A percentile compares a stretch with the other conserved stretches of the same genome.
phyloP scores from a whole-genome alignment of 2,329 filamentous ascomycete species.

The Xylaria sp. region DNA sequence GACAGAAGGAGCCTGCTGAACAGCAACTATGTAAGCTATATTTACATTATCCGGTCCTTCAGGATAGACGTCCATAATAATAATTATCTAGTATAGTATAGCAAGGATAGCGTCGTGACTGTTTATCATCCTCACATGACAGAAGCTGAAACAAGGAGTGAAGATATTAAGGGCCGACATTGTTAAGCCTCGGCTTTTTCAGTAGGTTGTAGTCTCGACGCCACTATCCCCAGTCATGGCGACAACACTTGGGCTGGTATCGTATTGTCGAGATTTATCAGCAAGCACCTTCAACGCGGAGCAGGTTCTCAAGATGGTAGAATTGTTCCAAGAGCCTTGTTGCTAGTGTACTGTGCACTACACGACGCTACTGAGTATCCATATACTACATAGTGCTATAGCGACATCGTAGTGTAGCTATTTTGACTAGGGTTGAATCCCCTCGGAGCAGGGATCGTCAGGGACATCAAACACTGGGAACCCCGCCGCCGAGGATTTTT shows the following conservation, averaged over 20 bases:
- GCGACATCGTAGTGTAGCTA: background rate
- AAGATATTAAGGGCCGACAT: constrained; percentile 11
- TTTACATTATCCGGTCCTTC: constrained; percentile 1
- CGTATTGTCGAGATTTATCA: background rate
- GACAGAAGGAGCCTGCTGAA: constrained; percentile 20
- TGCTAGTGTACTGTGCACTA: background rate
- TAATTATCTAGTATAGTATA: background rate
- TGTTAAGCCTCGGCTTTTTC: constrained; percentile 15
- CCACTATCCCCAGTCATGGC: background rate
- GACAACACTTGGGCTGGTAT: background rate
- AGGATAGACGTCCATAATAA: background rate
- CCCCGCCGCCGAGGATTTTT: constrained; percentile 37
- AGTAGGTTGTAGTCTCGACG: constrained; percentile 6
- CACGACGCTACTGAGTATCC: background rate
- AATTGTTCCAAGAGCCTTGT: too few relatives aligned
- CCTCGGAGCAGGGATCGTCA: constrained; percentile 41
- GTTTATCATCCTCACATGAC: constrained; percentile 20
- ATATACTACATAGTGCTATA: background rate
- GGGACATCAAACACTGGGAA: constrained; percentile 42
- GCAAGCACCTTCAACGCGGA: background rate
- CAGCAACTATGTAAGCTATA: background rate
- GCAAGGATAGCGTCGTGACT: constrained; percentile 11
- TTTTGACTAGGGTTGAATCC: constrained; percentile 31
- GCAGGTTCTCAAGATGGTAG: too few relatives aligned
- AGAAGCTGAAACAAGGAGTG: constrained; percentile 27